Percentiles rank a stretch among this genome's conserved stretches.
phyloP scores from a whole-genome alignment of 2,329 filamentous ascomycete genomes.

The Aspergillus uvarum region DNA sequence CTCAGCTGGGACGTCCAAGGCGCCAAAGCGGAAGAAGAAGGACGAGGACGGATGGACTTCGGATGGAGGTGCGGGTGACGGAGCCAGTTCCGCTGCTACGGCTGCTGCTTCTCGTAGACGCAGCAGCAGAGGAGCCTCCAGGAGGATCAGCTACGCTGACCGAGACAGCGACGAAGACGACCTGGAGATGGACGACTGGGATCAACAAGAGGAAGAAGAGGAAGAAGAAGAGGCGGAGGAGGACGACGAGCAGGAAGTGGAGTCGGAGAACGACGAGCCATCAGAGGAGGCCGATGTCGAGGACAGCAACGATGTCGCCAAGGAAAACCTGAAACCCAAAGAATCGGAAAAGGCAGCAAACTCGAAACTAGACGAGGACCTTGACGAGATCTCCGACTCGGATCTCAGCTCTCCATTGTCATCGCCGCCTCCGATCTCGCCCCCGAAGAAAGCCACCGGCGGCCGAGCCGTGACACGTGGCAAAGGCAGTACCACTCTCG shows the following conservation, averaged over 20 bases:
- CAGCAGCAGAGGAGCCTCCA: constrained; percentile 39
- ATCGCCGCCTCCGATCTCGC: constrained; percentile 11
- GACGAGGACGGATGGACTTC: constrained; percentile 43
- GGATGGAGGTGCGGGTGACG: constrained; percentile 43
- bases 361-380: constrained; percentile 1
- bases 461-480: neutral
- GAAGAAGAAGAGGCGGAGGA: constrained; percentile 29
- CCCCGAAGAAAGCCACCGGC: constrained; percentile 12
- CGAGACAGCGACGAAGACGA: constrained; percentile 47
- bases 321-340: constrained; percentile 19
- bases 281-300: constrained; percentile 16
- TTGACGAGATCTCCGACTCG: constrained; percentile 2
- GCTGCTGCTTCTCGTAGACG: constrained; percentile 37
- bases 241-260: constrained; percentile 16
- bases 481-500: constrained; percentile 17
- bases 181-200: constrained; percentile 42
- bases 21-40: constrained; percentile 38
- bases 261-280: constrained; percentile 22
- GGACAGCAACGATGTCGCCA: constrained; percentile 22
- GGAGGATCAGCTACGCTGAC: constrained; percentile 45
- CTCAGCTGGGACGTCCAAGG: constrained; percentile 29
- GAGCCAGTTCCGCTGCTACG: constrained; percentile 31
- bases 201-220: constrained; percentile 30
- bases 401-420: constrained; percentile 10
- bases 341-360: constrained; percentile 8